A percentile compares a stretch with the other conserved stretches of the same genome.
These are phyloP conservation scores for Boletus rubescentipes DNA, from an alignment of 768 basidiomycete species.

Conservation along the genomic window DNA sequence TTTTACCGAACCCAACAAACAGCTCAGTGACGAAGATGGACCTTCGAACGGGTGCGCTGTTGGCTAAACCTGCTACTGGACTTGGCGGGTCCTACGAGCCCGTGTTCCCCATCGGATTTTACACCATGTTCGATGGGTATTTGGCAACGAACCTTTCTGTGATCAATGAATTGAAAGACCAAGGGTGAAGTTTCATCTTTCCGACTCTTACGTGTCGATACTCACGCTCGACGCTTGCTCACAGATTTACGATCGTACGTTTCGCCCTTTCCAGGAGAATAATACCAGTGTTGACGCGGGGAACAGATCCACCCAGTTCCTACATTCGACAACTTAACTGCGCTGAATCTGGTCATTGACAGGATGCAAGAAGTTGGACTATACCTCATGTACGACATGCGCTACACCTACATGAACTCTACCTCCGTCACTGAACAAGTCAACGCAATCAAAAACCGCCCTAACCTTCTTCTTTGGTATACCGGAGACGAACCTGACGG, in stretches of 20 bases:
- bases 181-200: conserved; percentile 21
- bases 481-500: conserved; percentile 77
- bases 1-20: conserved; percentile 49
- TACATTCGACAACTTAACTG: conserved; percentile 57
- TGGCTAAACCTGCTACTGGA: conserved; percentile 53
- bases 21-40: conserved; percentile 66
- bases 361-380: conserved; percentile 67
- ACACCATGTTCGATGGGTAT: conserved; percentile 42
- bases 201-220: neutral
- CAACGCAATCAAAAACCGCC: conserved; percentile 59
- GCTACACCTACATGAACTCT: conserved; percentile 64
- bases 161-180: conserved; percentile 33
- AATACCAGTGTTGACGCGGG: neutral
- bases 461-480: conserved; percentile 73
- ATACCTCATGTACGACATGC: conserved; percentile 86
- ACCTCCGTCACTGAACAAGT: conserved; percentile 67
- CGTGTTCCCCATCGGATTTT: conserved; percentile 47
- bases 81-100: conserved; percentile 48
- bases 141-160: conserved; percentile 21
- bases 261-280: neutral
- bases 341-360: conserved; percentile 58
- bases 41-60: conserved; percentile 53
- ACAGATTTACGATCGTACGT: conserved; percentile 34
- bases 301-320: conserved; percentile 69
- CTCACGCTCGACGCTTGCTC: conserved; percentile 12